Conservation (phyloP, 805 yeast genomes). For the Pichia californica region DNA sequence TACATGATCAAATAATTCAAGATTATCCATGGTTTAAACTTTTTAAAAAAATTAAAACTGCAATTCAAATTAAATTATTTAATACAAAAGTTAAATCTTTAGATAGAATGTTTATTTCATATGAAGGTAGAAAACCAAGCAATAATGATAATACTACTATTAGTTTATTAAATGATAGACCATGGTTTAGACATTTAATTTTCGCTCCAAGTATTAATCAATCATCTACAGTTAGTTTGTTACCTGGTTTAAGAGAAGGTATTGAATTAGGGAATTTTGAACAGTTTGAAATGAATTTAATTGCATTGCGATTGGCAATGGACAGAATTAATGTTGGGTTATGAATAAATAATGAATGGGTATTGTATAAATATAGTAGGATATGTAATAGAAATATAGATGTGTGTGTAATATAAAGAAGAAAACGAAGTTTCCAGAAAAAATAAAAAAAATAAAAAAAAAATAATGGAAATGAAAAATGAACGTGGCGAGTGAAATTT, state of each 20-base stretch:
- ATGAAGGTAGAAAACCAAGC: no score
- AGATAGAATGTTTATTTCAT: constrained; percentile 47
- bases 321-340: background rate
- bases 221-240: constrained; percentile 15
- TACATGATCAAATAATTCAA: constrained; percentile 44
- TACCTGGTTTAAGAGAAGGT: constrained; percentile 57
- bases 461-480: no score
- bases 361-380: no score
- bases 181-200: constrained; percentile 59
- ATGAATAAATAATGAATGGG: no score
- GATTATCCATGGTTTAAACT: constrained; percentile 79
- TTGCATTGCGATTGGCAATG: constrained; percentile 7
- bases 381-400: no score
- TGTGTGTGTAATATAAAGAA: no score
- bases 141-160: no score
- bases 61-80: constrained; percentile 48
- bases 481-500: no score
- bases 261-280: constrained; percentile 40
- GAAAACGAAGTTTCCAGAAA: no score
- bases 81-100: constrained; percentile 48
- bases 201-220: constrained; percentile 42
- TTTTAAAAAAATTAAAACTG: constrained; percentile 51
- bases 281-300: constrained; percentile 15
- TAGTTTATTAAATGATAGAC: constrained; percentile 24
- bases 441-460: no score